Conservation (phyloP, 768 basidiomycete genomes). For the Boletus edulis region DNA sequence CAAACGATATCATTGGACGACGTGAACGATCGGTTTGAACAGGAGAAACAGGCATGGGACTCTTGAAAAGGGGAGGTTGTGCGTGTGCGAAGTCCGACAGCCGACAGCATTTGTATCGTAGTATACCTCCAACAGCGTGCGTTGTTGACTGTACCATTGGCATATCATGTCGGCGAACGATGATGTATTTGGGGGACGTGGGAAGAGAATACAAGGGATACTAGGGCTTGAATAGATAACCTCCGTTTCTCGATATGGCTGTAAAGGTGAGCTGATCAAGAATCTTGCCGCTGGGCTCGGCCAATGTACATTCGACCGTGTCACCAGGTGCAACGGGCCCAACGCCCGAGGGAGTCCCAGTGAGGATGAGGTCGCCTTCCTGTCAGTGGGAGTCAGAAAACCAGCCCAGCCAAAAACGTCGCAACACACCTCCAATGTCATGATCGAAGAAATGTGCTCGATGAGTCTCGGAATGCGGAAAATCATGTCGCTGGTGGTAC, state of each 20-base stretch:
- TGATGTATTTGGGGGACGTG: not conserved
- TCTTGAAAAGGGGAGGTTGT: not conserved
- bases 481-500: constrained; percentile 86
- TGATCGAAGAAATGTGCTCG: constrained; percentile 90
- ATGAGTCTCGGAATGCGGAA: constrained; percentile 87
- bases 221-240: constrained; percentile 53
- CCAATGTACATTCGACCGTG: constrained; percentile 69
- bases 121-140: constrained; percentile 15
- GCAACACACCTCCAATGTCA: constrained; percentile 81
- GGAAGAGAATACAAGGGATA: not conserved
- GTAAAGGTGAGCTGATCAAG: constrained; percentile 65
- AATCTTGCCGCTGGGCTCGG: constrained; percentile 50
- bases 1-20: constrained; percentile 29
- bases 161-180: constrained; percentile 10
- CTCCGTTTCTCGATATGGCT: constrained; percentile 64
- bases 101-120: constrained; percentile 10
- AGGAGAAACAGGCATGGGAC: constrained; percentile 16
- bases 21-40: constrained; percentile 22
- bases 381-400: constrained; percentile 27
- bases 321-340: constrained; percentile 78
- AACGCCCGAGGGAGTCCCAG: constrained; percentile 91
- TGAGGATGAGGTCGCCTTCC: constrained; percentile 91
- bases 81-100: not conserved
- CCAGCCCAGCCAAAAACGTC: not conserved
- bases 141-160: constrained; percentile 13